Percentiles rank a stretch among this genome's conserved stretches.
Conservation (phyloP, 345 rosid species). For the rapeseed (Brassica napus) region DNA sequence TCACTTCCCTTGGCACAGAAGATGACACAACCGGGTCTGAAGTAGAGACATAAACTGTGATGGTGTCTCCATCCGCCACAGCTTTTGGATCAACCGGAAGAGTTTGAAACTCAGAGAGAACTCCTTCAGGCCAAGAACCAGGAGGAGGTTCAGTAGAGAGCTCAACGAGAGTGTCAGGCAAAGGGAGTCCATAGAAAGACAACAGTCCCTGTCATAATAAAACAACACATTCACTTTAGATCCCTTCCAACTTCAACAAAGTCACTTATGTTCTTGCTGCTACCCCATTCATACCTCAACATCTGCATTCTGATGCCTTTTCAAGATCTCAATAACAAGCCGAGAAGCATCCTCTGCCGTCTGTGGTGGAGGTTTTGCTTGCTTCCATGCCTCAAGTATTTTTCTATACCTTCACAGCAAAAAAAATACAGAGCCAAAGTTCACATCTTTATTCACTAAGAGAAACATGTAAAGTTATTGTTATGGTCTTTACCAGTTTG, state of each 20-base stretch:
- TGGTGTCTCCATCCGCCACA: slow-evolving; percentile 82
- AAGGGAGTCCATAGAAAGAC: slow-evolving; percentile 81
- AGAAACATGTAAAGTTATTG: neutral
- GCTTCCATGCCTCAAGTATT: slow-evolving; percentile 76
- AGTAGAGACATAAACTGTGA: slow-evolving; percentile 65
- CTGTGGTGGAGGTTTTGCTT: slow-evolving; percentile 76
- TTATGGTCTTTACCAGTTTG: slow-evolving; percentile 60
- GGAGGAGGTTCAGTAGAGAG: slow-evolving; percentile 50
- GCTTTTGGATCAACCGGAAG: slow-evolving; percentile 81
- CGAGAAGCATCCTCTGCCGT: slow-evolving; percentile 72
- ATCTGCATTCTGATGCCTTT: slow-evolving; percentile 63
- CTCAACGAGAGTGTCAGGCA: slow-evolving; percentile 47
- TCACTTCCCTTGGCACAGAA: slow-evolving; percentile 60
- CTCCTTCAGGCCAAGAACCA: slow-evolving; percentile 56
- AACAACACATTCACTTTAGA: neutral
- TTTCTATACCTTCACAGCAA: slow-evolving; percentile 66
- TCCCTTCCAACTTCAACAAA: neutral
- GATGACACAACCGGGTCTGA: slow-evolving; percentile 62
- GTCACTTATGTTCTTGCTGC: neutral
- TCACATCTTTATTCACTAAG: neutral
- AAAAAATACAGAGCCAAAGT: neutral
- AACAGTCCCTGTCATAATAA: slow-evolving; percentile 56
- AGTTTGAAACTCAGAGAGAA: slow-evolving; percentile 60
- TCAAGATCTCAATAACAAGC: slow-evolving; percentile 59
- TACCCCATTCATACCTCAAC: slow-evolving; percentile 64